Evolutionary conservation across 352 stramenopile genomes (phyloP).

Genomic region (Globisporangium solare): DNA sequence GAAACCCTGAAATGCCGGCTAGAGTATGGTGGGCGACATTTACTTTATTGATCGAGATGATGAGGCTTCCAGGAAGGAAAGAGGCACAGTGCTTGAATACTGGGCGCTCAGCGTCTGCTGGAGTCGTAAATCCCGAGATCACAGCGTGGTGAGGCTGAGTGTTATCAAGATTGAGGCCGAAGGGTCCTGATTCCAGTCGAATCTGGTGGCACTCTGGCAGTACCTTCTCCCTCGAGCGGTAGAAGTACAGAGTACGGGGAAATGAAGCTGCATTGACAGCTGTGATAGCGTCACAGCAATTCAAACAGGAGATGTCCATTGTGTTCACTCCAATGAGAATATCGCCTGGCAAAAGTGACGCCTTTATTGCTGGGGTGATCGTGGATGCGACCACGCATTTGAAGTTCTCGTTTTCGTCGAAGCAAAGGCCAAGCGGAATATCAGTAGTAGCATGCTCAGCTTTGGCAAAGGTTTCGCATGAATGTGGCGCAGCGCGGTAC

Average conservation of each 20-base stretch:
- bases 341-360: conserved; percentile 23
- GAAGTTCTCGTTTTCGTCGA: conserved; percentile 31
- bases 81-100: conserved; percentile 28
- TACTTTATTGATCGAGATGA: conserved; percentile 65
- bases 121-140: conserved; percentile 41
- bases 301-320: conserved; percentile 33
- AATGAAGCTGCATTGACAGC: conserved; percentile 23
- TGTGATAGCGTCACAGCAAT: conserved; percentile 22
- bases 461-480: conserved; percentile 25
- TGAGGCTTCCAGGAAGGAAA: conserved; percentile 44
- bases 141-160: conserved; percentile 20
- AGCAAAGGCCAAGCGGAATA: conserved; percentile 21
- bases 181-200: conserved; percentile 30
- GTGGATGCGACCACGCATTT: conserved; percentile 33
- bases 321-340: conserved; percentile 43
- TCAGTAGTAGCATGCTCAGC: conserved; percentile 19
- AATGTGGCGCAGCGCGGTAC: conserved; percentile 27
- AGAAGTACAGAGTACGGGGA: conserved; percentile 36
- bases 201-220: conserved; percentile 43
- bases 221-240: conserved; percentile 5
- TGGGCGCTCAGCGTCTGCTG: conserved; percentile 27
- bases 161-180: conserved; percentile 49
- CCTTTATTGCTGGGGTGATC: conserved; percentile 7
- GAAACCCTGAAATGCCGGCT: conserved; percentile 30
- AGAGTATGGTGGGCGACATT: conserved; percentile 44